Evolutionary conservation across 305 asterid genomes (phyloP), one percentile per base, ranked within the genome.

Genomic region (Fraxinus paxiana): DNA sequence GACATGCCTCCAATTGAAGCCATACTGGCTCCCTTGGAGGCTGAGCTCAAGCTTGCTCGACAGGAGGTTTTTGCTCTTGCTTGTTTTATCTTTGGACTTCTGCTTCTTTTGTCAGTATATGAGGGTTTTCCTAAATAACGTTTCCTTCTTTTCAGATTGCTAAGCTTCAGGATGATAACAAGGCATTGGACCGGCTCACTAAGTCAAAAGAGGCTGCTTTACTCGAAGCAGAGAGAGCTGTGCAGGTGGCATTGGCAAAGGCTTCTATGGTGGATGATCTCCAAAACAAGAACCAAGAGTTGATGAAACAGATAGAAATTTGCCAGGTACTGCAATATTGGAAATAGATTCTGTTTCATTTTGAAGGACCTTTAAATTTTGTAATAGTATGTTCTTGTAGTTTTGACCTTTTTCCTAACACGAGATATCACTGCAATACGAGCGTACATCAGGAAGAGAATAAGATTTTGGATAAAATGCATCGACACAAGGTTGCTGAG

Each of bases 1-100:
- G 99, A 96, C 82, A 96, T 96, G 98, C 98, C 99, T 84, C 99
- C 99, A 18, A 94, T 96, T 87, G 99, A 96, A 91, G 99, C 99
- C 59, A 94, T 96, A 80, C 89, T 96, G 84, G 98, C 99, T 75
- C 99, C 98, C 43, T 83, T 96, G 90, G 99, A 96, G 86, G 99
- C 99, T 81, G 99, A 96, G 81, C 94, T 93, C 84, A 96, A 94
- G 90, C 93, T 96, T 76, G 97, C 98, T 81, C 90, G 99, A 31
- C 98, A 90, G 83, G 99, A 96, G 97, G 99, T 96, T 77, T 77
- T 81, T 80, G 76, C 54, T 80, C 67, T 65, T 59, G 67, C 78
- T 83, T 75, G 15, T 4, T 10, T 31, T 3, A 26, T 46, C 13
- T 70, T 1, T 51, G 70, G 77, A 56, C 75, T 67, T 75, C 61